phyloP scores from a whole-genome alignment of 1,284 basidiomycete species.

The Pascua sp. region DNA sequence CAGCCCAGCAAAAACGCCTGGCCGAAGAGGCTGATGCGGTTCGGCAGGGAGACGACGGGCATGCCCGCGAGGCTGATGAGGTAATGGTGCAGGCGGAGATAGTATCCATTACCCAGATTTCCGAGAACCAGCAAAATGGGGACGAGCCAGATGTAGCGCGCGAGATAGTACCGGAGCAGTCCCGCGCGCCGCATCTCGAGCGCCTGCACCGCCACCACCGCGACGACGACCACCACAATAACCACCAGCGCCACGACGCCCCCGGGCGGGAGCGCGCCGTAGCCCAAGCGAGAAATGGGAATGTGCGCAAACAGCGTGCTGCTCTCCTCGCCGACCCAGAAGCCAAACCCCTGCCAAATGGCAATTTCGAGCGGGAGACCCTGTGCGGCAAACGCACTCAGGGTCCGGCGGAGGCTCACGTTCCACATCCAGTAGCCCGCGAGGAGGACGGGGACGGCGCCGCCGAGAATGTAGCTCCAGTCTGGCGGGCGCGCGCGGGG shows the following conservation, averaged over 20 bases:
- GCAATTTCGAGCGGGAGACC: constrained; percentile 33
- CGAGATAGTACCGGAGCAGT: constrained; percentile 37
- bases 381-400: constrained; percentile 27
- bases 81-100: constrained; percentile 43
- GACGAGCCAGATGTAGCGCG: constrained; percentile 38
- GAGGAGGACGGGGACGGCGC: constrained; percentile 28
- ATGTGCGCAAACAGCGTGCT: constrained; percentile 38
- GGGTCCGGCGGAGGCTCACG: constrained; percentile 28
- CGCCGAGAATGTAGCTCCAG: constrained; percentile 32
- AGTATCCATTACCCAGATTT: constrained; percentile 30
- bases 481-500: constrained; percentile 27
- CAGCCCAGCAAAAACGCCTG: constrained; percentile 41
- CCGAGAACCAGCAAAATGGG: constrained; percentile 38
- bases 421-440: constrained; percentile 40
- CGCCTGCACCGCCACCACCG: constrained; percentile 35
- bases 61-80: constrained; percentile 33
- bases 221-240: constrained; percentile 24
- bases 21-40: constrained; percentile 33
- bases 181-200: constrained; percentile 33
- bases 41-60: constrained; percentile 39
- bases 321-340: constrained; percentile 44
- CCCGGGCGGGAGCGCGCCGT: constrained; percentile 28
- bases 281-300: constrained; percentile 39
- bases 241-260: constrained; percentile 31
- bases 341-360: constrained; percentile 43